A percentile compares a stretch with the other conserved stretches of the same genome.
Evolutionary conservation across 2,329 filamentous ascomycete genomes (phyloP).

Genomic region (Sclerotinia sclerotiorum): DNA sequence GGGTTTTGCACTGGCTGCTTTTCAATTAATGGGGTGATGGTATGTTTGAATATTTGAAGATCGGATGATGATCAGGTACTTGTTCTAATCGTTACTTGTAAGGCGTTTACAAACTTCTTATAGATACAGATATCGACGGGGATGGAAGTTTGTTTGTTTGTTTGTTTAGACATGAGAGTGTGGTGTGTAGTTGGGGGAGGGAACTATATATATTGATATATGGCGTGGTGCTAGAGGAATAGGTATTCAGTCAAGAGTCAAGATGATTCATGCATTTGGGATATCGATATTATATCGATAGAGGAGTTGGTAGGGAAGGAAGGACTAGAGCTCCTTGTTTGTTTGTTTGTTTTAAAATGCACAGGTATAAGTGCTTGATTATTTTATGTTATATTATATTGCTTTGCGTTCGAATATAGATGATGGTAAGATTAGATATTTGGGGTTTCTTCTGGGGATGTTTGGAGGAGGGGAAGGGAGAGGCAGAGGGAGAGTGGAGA

Average conservation of each 20-base stretch:
- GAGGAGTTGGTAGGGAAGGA: not conserved
- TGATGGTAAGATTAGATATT: too few relatives aligned
- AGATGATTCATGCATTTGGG: not conserved
- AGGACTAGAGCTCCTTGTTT: too few relatives aligned
- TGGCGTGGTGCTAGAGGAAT: too few relatives aligned
- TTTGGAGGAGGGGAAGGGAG: too few relatives aligned
- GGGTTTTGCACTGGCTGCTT: constrained; percentile 12
- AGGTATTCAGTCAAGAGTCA: not conserved
- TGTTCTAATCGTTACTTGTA: constrained; percentile 15
- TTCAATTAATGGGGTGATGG: not conserved
- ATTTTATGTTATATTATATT: too few relatives aligned
- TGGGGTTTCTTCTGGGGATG: too few relatives aligned
- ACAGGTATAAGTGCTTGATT: too few relatives aligned
- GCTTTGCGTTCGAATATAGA: too few relatives aligned
- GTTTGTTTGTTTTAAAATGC: not conserved
- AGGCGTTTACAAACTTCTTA: constrained; percentile 15
- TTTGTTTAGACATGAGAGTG: not conserved
- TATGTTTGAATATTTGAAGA: not conserved
- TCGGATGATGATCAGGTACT: constrained; percentile 13
- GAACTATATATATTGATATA: not conserved
- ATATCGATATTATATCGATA: not conserved
- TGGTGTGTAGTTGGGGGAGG: not conserved
- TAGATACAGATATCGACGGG: not conserved
- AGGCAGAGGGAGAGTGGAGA: too few relatives aligned
- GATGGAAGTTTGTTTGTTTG: not conserved